These are phyloP conservation scores for Crithidia mellificae DNA, from an alignment of 208 protist genomes.

Conservation along the genomic window DNA sequence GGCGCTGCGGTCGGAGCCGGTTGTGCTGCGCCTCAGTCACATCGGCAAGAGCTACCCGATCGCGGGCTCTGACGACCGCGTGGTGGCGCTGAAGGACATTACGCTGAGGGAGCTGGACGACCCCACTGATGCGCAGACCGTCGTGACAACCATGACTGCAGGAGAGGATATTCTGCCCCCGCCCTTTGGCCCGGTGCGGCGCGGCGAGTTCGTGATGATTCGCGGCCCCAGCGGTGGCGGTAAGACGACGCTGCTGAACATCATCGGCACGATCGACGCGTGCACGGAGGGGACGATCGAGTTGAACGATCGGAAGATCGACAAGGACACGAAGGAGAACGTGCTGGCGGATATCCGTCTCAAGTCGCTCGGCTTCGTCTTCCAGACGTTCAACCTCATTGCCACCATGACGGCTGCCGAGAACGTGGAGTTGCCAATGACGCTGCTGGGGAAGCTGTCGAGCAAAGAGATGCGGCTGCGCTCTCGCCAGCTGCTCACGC, in stretches of 20 bases:
- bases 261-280: conserved; percentile 93
- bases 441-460: conserved; percentile 86
- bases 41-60: conserved; percentile 79
- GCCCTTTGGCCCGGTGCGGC: conserved; percentile 74
- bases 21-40: conserved; percentile 64
- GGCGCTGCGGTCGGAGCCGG: conserved; percentile 35
- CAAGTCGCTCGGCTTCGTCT: conserved; percentile 95
- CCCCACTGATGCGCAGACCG: background rate
- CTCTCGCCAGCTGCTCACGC: conserved; percentile 82
- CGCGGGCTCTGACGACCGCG: conserved; percentile 48
- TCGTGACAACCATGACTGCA: background rate
- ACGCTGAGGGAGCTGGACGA: conserved; percentile 47
- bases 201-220: conserved; percentile 97
- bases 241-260: conserved; percentile 96
- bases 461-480: conserved; percentile 79
- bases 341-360: conserved; percentile 92
- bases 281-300: conserved; percentile 83
- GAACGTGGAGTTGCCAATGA: conserved; percentile 98
- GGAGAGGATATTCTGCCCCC: conserved; percentile 11
- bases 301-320: conserved; percentile 80
- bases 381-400: conserved; percentile 98
- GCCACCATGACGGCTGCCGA: conserved; percentile 96
- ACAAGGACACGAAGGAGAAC: conserved; percentile 64
- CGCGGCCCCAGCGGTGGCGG: conserved; percentile 96
- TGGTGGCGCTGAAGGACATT: conserved; percentile 68